A percentile compares a stretch with the other conserved stretches of the same genome.
Evolutionary conservation across 2,329 filamentous ascomycete species (phyloP).

Genomic region (Dothideomycetidae sp.): DNA sequence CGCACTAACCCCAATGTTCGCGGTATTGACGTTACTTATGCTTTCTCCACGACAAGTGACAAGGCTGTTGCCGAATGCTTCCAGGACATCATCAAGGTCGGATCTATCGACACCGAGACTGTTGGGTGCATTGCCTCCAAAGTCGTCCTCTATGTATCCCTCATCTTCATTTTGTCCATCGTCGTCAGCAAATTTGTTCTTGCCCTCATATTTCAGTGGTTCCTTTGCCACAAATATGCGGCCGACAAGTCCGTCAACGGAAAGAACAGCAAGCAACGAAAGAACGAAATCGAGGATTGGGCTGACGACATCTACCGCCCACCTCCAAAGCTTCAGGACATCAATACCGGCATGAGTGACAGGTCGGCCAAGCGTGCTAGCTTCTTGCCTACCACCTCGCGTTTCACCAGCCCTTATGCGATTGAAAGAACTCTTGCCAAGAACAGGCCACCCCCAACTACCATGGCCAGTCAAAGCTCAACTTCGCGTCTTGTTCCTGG

Average conservation of each 20-base stretch:
- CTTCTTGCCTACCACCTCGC: conserved; percentile 84
- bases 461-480: conserved; percentile 84
- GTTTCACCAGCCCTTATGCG: conserved; percentile 83
- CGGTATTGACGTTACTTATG: conserved; percentile 77
- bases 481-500: conserved; percentile 53
- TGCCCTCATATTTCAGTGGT: conserved; percentile 90
- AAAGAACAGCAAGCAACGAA: conserved; percentile 66
- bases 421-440: conserved; percentile 46
- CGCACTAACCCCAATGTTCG: conserved; percentile 56
- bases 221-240: conserved; percentile 73
- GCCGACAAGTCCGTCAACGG: conserved; percentile 74
- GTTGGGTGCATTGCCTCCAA: conserved; percentile 96
- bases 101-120: conserved; percentile 86
- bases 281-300: conserved; percentile 95
- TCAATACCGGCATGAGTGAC: conserved; percentile 48
- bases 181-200: conserved; percentile 78
- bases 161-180: conserved; percentile 82
- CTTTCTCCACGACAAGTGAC: conserved; percentile 64
- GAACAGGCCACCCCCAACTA: conserved; percentile 54
- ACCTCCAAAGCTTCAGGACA: conserved; percentile 65
- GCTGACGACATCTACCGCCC: conserved; percentile 92
- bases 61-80: conserved; percentile 78
- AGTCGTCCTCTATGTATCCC: conserved; percentile 86
- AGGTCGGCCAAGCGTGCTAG: conserved; percentile 67
- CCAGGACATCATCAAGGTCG: conserved; percentile 87